These are phyloP conservation scores for Torulaspora microellipsoides DNA, from an alignment of 805 yeast genomes.

Conservation along the genomic window DNA sequence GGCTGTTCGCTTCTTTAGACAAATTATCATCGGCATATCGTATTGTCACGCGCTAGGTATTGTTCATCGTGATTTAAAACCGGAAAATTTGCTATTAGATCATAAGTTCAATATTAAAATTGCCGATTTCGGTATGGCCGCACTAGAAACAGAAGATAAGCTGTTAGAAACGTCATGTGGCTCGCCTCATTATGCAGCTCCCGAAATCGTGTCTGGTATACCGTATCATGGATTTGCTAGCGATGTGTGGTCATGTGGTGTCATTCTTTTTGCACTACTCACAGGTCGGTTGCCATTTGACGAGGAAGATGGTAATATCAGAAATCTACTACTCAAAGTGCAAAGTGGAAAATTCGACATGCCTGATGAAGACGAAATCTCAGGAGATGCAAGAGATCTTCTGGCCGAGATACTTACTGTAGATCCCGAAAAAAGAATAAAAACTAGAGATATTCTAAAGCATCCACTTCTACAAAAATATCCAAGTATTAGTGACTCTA, in stretches of 20 bases:
- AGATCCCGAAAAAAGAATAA: conserved; percentile 74
- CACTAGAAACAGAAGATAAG: conserved; percentile 76
- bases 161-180: conserved; percentile 94
- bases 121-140: conserved; percentile 99
- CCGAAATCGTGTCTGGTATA: conserved; percentile 93
- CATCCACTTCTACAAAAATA: conserved; percentile 85
- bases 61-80: conserved; percentile 84
- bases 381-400: conserved; percentile 82
- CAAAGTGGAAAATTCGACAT: conserved; percentile 83
- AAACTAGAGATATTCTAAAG: conserved; percentile 64
- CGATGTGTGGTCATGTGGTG: conserved; percentile 98
- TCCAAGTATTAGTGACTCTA: conserved; percentile 36
- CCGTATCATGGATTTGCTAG: conserved; percentile 95
- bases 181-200: conserved; percentile 97
- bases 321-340: conserved; percentile 81
- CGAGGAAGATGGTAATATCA: conserved; percentile 76
- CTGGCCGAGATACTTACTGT: conserved; percentile 76
- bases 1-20: conserved; percentile 85
- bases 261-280: conserved; percentile 84
- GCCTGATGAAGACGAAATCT: conserved; percentile 70
- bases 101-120: conserved; percentile 84
- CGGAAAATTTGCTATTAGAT: conserved; percentile 76
- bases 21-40: conserved; percentile 75
- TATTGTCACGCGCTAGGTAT: conserved; percentile 84
- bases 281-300: conserved; percentile 97